A percentile compares a stretch with the other conserved stretches of the same genome.
These are phyloP conservation scores for Juglanconis oblonga DNA, from an alignment of 2,329 filamentous ascomycete species.

Conservation along the genomic window DNA sequence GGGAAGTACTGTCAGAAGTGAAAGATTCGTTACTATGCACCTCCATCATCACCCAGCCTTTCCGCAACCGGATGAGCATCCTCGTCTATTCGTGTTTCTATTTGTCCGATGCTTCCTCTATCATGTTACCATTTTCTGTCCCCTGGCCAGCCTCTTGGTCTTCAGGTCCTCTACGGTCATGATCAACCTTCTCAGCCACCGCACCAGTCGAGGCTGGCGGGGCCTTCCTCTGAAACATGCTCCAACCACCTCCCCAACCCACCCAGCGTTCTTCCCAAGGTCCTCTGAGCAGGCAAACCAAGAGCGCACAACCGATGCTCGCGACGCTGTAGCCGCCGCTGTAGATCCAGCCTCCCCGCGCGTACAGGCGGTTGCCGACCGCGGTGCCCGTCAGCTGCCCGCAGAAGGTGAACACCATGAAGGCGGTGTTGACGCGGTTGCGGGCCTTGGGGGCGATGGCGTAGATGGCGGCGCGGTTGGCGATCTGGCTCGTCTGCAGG, in stretches of 20 bases:
- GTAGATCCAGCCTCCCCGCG: neutral
- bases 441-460: slow-evolving; percentile 18
- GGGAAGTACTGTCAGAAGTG: no score
- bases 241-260: neutral
- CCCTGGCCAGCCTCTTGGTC: neutral
- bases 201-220: neutral
- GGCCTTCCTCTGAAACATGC: neutral
- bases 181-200: neutral
- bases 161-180: neutral
- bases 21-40: no score
- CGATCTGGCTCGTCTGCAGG: slow-evolving; percentile 15
- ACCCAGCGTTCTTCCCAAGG: neutral
- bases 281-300: neutral
- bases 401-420: slow-evolving; percentile 16
- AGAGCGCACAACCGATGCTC: neutral
- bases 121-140: neutral
- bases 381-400: slow-evolving; percentile 17
- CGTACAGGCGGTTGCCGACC: neutral
- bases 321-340: neutral
- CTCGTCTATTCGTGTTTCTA: neutral
- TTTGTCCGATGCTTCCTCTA: neutral
- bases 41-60: no score
- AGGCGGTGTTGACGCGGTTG: slow-evolving; percentile 21
- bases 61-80: no score
- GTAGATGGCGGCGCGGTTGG: slow-evolving; percentile 11